Evolutionary conservation across 257 asterid genomes (phyloP).

Genomic region (Plectranthus barbatus): DNA sequence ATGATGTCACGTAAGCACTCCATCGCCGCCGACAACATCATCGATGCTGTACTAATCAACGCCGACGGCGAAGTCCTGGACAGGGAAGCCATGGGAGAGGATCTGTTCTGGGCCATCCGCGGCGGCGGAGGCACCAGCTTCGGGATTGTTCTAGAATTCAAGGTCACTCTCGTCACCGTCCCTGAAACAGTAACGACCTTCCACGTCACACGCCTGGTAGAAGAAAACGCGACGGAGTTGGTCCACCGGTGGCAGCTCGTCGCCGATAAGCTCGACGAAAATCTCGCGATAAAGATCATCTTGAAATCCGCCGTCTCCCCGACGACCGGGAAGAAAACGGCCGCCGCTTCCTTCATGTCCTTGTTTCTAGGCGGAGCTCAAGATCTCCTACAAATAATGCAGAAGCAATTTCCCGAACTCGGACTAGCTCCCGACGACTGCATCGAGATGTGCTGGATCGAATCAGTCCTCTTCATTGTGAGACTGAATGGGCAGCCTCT

Average conservation of each 20-base stretch:
- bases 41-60: too few species aligned
- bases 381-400: conserved; percentile 7
- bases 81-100: not conserved
- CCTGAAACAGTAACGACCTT: too few species aligned
- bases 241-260: too few species aligned
- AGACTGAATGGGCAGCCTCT: not conserved
- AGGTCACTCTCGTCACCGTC: not conserved
- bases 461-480: conserved; percentile 4
- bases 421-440: conserved; percentile 18
- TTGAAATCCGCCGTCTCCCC: not conserved
- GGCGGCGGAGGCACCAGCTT: conserved; percentile 16
- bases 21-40: conserved; percentile 9
- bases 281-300: conserved; percentile 20
- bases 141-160: conserved; percentile 12
- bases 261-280: conserved; percentile 31
- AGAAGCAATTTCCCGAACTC: conserved; percentile 17
- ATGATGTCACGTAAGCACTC: conserved; percentile 3
- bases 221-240: too few species aligned
- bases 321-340: conserved; percentile 7
- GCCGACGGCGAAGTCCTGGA: not conserved
- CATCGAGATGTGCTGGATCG: conserved; percentile 19
- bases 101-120: too few species aligned
- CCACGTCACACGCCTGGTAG: too few species aligned
- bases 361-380: conserved; percentile 9
- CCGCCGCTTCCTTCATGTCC: not conserved